phyloP scores from a whole-genome alignment of 192 early-diverging fungal species.

The Funneliformis mosseae region DNA sequence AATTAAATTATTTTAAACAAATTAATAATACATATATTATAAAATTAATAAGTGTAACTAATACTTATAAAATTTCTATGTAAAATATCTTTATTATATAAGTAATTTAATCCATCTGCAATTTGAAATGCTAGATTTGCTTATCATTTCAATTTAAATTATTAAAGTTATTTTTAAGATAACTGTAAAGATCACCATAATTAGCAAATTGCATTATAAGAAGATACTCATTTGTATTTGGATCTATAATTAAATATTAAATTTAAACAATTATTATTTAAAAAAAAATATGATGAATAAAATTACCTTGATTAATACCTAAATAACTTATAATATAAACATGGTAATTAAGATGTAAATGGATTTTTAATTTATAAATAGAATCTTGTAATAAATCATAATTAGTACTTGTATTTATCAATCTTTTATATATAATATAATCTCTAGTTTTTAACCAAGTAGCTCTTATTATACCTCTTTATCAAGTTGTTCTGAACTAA shows the following conservation, averaged over 20 bases:
- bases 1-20: too few relatives aligned
- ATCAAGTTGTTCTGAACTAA: not conserved
- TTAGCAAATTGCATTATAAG: not conserved
- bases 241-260: not conserved
- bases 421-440: not conserved
- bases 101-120: not conserved
- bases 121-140: not conserved
- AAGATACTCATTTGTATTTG: not conserved
- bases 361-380: not conserved
- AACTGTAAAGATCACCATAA: not conserved
- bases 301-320: not conserved
- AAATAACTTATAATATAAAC: not conserved
- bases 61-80: not conserved
- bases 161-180: conserved; percentile 14
- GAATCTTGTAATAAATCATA: not conserved
- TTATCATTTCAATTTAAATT: not conserved
- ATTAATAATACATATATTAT: not conserved
- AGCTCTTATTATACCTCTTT: not conserved
- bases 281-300: too few relatives aligned
- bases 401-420: not conserved
- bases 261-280: not conserved
- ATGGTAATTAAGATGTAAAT: not conserved
- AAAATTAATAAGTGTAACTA: not conserved
- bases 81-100: not conserved
- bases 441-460: not conserved